Evolutionary conservation across 106 monocot species (phyloP), one percentile per base, ranked within the genome.

Genomic region (Allium sativum): DNA sequence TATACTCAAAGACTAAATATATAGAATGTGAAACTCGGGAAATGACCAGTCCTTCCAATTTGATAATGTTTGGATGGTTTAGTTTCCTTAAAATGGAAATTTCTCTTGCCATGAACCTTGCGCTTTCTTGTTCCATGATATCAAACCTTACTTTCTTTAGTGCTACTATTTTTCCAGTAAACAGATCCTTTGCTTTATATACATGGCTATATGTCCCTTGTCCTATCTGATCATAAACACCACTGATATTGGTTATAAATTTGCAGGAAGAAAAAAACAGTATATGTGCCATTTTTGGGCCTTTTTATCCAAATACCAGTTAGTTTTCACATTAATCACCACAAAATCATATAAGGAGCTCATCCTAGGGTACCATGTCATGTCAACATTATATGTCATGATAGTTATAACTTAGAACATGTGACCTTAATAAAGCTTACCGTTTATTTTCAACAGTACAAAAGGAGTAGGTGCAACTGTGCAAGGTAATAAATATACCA

Each of bases 141-240:
- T 93, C 93, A 43, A 77, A 70, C 47, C 85, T 56, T 68, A 93
- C 93, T 77, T 92, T 92, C 81, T 92, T 92, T 69, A 92, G 59
- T 50, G 92, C 92, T 72, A 92, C 84, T 58, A 84, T 59, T 53
- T 65, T 59, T 52, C 76, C 72, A 18, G 61, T 87, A 59, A 50
- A 57, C 66, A 79, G 4, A 64, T 92, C 92, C 60, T 59, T 75
- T n/a, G 91, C 86, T 71, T 81, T 92, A 83, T 87, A 92, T 42
- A 92, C 91, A 68, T 92, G 86, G 81, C 91, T 92, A 69, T 92
- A 92, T 31, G 91, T 92, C n/a, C 91, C 91, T 16, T 75, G 77
- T 53, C 91, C 91, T 56, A 92, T 87, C 91, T 92, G 5, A 31
- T 31, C 31, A 31, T 31, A 31, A 31, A 31, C 31, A 31, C 1